Evolutionary conservation across 495 filamentous ascomycete genomes (phyloP).

Genomic region (Penicillium verhagenii): DNA sequence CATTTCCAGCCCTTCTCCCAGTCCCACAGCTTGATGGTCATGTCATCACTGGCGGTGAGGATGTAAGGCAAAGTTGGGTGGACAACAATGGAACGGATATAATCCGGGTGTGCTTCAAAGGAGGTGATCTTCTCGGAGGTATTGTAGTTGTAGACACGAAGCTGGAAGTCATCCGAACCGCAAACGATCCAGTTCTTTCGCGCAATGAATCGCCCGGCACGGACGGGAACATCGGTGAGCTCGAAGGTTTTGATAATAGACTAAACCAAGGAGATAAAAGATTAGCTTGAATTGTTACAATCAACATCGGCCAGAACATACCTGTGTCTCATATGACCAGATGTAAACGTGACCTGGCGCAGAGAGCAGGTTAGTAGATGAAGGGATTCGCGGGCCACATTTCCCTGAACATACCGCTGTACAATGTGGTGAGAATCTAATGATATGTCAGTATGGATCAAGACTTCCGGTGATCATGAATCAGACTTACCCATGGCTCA

Average conservation of each 20-base stretch:
- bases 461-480: neutral
- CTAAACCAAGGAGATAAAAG: constrained; percentile 29
- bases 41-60: constrained; percentile 96
- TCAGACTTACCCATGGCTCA: constrained; percentile 75
- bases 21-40: constrained; percentile 99
- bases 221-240: constrained; percentile 96
- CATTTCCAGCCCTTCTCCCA: constrained; percentile 99
- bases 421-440: constrained; percentile 88
- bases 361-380: constrained; percentile 22
- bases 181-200: constrained; percentile 99
- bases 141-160: constrained; percentile 98
- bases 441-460: constrained; percentile 25
- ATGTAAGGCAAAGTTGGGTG: constrained; percentile 96
- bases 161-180: constrained; percentile 97
- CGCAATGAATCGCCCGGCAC: constrained; percentile 94
- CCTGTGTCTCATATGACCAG: constrained; percentile 97
- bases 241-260: constrained; percentile 99
- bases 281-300: constrained; percentile 6
- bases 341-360: constrained; percentile 89
- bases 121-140: constrained; percentile 98
- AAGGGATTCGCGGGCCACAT: constrained; percentile 1
- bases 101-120: constrained; percentile 98
- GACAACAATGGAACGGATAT: constrained; percentile 96
- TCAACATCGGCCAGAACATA: constrained; percentile 25
- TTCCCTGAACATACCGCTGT: constrained; percentile 67